Conservation (phyloP, 1,284 basidiomycete genomes). For the Nidula niveotomentosa region DNA sequence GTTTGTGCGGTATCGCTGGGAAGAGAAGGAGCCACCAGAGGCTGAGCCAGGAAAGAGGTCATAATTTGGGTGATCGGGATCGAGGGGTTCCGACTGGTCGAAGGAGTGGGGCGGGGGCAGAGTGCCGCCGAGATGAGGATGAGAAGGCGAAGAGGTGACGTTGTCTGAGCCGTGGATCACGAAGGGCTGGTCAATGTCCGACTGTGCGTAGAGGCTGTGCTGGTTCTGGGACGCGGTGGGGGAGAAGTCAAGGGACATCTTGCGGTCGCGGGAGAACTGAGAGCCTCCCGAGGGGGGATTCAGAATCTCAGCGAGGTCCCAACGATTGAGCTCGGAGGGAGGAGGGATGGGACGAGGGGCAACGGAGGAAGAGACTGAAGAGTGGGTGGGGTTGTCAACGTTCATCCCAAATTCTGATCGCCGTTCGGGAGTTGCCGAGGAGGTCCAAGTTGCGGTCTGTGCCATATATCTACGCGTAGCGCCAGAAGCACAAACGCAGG, state of each 20-base stretch:
- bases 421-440: constrained; percentile 44
- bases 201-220: constrained; percentile 48
- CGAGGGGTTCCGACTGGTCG: constrained; percentile 42
- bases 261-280: constrained; percentile 31
- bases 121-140: constrained; percentile 22
- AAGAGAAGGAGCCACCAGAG: constrained; percentile 44
- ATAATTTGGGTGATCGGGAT: constrained; percentile 54
- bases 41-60: constrained; percentile 56
- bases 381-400: constrained; percentile 14
- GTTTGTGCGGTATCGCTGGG: constrained; percentile 63
- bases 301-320: constrained; percentile 44
- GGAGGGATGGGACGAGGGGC: constrained; percentile 24
- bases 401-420: constrained; percentile 48
- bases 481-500: too few species aligned
- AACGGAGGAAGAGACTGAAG: constrained; percentile 22
- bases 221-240: constrained; percentile 29
- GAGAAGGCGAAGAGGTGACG: constrained; percentile 26
- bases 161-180: constrained; percentile 32
- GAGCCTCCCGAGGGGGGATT: constrained; percentile 31
- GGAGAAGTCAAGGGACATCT: constrained; percentile 61
- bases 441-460: constrained; percentile 5
- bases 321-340: constrained; percentile 28
- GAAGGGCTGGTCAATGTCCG: constrained; percentile 50
- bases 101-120: constrained; percentile 30
- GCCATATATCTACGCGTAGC: constrained; percentile 5